A percentile compares a stretch with the other conserved stretches of the same genome.
phyloP scores from a whole-genome alignment of 768 basidiomycete genomes.

The Thelephora aurantiotincta region DNA sequence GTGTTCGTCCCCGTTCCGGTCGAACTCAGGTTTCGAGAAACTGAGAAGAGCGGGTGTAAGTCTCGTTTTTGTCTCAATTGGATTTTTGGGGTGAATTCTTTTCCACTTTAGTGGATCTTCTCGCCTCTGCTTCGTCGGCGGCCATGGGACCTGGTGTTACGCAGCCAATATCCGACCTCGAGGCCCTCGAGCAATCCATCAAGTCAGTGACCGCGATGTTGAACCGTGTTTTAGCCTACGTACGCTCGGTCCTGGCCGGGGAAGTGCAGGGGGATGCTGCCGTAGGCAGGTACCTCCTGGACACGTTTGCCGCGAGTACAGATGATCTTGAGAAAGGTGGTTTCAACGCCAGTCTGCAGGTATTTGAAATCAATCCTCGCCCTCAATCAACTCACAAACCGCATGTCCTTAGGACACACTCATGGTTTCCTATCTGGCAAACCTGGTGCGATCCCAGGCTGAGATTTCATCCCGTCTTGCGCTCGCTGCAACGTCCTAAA shows the following conservation, averaged over 20 bases:
- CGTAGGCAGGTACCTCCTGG: constrained; percentile 84
- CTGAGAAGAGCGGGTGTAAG: constrained; percentile 79
- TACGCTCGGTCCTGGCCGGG: constrained; percentile 68
- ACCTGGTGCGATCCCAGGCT: constrained; percentile 84
- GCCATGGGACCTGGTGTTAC: constrained; percentile 25
- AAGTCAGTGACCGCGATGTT: constrained; percentile 61
- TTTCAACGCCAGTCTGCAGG: constrained; percentile 70
- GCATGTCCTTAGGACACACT: constrained; percentile 55
- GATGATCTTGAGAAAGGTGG: constrained; percentile 58
- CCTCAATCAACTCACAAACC: constrained; percentile 4
- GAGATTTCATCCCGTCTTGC: constrained; percentile 84
- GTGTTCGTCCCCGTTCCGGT: constrained; percentile 91
- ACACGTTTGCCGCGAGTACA: constrained; percentile 61
- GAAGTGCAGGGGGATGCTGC: constrained; percentile 68
- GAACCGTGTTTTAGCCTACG: constrained; percentile 75
- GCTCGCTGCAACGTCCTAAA: constrained; percentile 34
- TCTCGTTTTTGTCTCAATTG: constrained; percentile 8
- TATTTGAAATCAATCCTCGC: constrained; percentile 20
- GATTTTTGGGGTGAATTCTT: constrained; percentile 2
- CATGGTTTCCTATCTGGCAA: constrained; percentile 91
- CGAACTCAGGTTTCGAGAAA: constrained; percentile 66
- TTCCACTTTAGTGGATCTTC: constrained; percentile 55
- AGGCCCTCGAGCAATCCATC: constrained; percentile 64
- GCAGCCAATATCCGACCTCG: constrained; percentile 55
- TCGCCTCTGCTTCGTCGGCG: constrained; percentile 34